Evolutionary conservation across 345 rosid species (phyloP), one percentile per base, ranked within the genome.

Genomic region (Odontarrhena argentea): DNA sequence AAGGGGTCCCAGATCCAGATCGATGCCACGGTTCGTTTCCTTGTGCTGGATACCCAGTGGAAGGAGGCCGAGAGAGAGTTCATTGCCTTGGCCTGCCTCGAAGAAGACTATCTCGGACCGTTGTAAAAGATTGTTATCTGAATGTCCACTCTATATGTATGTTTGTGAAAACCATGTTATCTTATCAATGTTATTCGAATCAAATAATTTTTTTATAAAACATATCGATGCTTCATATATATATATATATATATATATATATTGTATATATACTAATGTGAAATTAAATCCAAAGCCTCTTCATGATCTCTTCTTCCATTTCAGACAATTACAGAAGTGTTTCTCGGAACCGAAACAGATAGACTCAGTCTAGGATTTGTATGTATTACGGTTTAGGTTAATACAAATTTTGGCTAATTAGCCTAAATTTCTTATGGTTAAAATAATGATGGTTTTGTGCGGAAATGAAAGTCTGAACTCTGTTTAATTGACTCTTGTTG

Each of bases 41-140:
- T 69, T 7, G 54, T 60, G 60, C 2, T 60, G 2, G 46, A 8
- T 24, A 43, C 43, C 12, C 4, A 69, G 18, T 69, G 67, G 67
- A 24, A 10, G 10, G 38, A 51, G 26, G 53, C 28, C 18, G 74
- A 69, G 46, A 60, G 8, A 32, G 65, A 68, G 35, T 60, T 69
- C 60, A 1, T 9, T 0, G 66, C 49, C 15, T 58, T 58, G 34
- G 73, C 73, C 4, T 48, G 58, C 51, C 36, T 68, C 1, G 51
- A 58, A 3, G 65, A 57, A 58, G 49, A 36, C 41, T 8, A 48
- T 68, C 73, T 67, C 0, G 71, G 71, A 15, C 71, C 48, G 3
- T 2, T 67, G 5, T 67, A 42, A 53, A n/a, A 42, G 8, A 7
- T 34, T 54, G 70, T 54, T 28, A 14, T 51, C 18, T 64, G 10